A percentile compares a stretch with the other conserved stretches of the same genome.
These are phyloP conservation scores for Aspergillus vadensis DNA, from an alignment of 2,329 filamentous ascomycete species.

Conservation along the genomic window DNA sequence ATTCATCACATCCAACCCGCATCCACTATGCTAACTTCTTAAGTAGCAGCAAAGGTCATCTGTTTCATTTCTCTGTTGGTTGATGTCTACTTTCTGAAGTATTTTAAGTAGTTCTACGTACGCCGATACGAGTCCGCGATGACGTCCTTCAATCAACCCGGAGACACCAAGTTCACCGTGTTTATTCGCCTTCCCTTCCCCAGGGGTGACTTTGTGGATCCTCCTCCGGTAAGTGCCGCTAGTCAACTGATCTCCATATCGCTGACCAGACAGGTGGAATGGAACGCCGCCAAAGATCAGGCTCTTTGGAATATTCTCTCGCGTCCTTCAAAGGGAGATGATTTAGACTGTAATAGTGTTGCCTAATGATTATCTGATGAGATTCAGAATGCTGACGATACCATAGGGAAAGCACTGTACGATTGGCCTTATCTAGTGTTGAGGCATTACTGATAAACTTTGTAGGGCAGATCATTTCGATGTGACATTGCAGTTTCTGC, in stretches of 20 bases:
- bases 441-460: not conserved
- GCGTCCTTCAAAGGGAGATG: constrained; percentile 71
- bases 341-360: constrained; percentile 73
- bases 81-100: no score
- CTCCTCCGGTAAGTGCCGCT: constrained; percentile 67
- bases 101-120: no score
- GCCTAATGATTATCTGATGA: not conserved
- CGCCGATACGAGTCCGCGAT: constrained; percentile 1
- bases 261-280: constrained; percentile 66
- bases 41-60: no score
- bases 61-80: no score
- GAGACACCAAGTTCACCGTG: constrained; percentile 61
- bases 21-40: no score
- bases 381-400: constrained; percentile 12
- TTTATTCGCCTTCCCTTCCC: constrained; percentile 89
- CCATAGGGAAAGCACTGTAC: constrained; percentile 74
- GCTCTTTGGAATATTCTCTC: constrained; percentile 89
- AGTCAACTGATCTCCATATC: not conserved
- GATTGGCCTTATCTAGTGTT: not conserved
- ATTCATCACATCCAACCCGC: no score
- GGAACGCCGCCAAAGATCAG: constrained; percentile 84
- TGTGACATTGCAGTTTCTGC: constrained; percentile 82
- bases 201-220: constrained; percentile 85
- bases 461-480: constrained; percentile 72
- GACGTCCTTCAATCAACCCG: constrained; percentile 19